Evolutionary conservation across 2,329 filamentous ascomycete species (phyloP).

Genomic region (Neoarthrinium moseri): DNA sequence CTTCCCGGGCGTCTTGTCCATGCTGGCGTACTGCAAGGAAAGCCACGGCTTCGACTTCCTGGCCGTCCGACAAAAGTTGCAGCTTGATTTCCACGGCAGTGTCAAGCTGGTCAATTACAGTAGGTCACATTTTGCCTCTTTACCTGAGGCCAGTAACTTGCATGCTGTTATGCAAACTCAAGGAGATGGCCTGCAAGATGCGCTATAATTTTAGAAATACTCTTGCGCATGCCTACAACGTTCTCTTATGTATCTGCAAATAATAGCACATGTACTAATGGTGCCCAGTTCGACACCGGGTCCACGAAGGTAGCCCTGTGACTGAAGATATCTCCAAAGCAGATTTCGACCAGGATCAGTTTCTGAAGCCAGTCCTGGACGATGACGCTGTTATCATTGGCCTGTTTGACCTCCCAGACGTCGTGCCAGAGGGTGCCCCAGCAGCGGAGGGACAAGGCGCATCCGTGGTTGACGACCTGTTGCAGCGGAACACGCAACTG

Average conservation of each 20-base stretch:
- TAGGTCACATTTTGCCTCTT: constrained; percentile 21
- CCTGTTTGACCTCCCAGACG: constrained; percentile 72
- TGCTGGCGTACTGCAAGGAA: constrained; percentile 68
- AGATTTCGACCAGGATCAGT: constrained; percentile 74
- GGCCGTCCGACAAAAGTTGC: constrained; percentile 53
- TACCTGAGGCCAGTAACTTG: neutral
- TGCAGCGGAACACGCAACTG: constrained; percentile 53
- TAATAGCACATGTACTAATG: constrained; percentile 3
- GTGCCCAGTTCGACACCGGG: constrained; percentile 43
- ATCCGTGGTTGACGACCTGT: constrained; percentile 35
- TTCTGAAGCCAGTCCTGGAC: constrained; percentile 79
- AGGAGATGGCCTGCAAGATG: too few relatives aligned
- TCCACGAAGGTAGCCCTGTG: constrained; percentile 41
- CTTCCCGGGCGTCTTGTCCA: constrained; percentile 62
- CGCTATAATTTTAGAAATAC: too few relatives aligned
- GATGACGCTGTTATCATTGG: constrained; percentile 88
- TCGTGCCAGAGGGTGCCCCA: constrained; percentile 29
- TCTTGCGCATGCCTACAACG: neutral
- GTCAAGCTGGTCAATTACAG: constrained; percentile 75
- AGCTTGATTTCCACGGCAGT: constrained; percentile 69
- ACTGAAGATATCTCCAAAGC: constrained; percentile 59
- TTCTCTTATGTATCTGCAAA: constrained; percentile 2
- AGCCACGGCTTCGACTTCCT: constrained; percentile 67
- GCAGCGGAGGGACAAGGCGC: constrained; percentile 17
- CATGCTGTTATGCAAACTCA: neutral